Base-by-base conservation (phyloP, 768 basidiomycete species). In the Boletus subparvulus region DNA sequence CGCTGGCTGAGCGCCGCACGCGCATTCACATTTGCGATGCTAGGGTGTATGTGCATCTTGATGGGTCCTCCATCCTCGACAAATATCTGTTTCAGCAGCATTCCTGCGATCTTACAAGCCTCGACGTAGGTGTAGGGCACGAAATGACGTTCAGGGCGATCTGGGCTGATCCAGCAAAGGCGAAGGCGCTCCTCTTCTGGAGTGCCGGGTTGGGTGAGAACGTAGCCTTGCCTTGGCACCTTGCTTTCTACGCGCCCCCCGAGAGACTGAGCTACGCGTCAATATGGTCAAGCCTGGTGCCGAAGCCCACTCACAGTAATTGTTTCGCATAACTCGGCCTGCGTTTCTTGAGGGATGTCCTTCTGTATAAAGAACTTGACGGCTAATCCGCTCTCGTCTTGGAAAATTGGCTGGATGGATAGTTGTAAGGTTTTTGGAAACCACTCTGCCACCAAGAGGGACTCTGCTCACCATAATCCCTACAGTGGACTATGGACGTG, bases 321-420 rank as follows among this genome's bases (percentile, higher is more conserved):
- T 14, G 81, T 86, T 68, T 90, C 87, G 64, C 84, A 86, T 32
- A 91, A 70, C 58, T 90, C 86, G 17, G 85, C 84, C 62, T 88
- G 86, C 21, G 83, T 76, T 61, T 86, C 83, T 54, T 85, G 78
- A 4, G 82, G 72, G 10, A 92, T 76, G 69, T 92, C 89, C 65
- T 88, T 90, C 66, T 92, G 90, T 19, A 92, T 81, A 69, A 92
- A 92, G 67, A 92, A 92, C 66, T 92, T 92, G 78, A 90, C 73
- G 3, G 88, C 81, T 50, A 88, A 70, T 39, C 84, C 85, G 64
- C 80, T 82, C 59, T 63, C 69, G 62, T 88, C 88, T 68, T 89
- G 87, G 54, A 91, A 91, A 56, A 90, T 83, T 46, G 85, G 83
- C 87, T 89, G 57, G 32, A 43, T 2, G n/a, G 37, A 36, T 39